Conservation (phyloP, 441 rosid genomes). For the Erysimum cheiri region DNA sequence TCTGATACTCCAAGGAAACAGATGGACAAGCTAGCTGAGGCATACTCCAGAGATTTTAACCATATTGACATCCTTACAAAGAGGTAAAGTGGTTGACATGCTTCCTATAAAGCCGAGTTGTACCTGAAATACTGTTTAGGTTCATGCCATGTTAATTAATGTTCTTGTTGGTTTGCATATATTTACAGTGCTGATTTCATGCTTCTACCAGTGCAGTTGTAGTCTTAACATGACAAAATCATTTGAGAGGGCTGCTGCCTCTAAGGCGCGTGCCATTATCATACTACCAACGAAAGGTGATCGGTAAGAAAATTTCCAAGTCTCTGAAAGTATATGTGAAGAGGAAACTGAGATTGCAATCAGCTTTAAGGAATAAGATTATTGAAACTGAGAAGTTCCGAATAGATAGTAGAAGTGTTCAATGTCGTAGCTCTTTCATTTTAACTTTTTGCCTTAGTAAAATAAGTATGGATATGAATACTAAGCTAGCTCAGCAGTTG, state of each 20-base stretch:
- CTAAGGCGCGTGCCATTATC: conserved; percentile 87
- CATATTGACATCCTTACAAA: conserved; percentile 92
- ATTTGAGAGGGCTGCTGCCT: conserved; percentile 91
- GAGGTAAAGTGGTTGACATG: conserved; percentile 55
- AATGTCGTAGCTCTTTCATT: background rate
- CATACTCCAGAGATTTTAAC: conserved; percentile 72
- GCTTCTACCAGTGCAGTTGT: conserved; percentile 73
- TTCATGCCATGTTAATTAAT: conserved; percentile 8
- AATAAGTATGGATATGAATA: background rate
- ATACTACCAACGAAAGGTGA: conserved; percentile 88
- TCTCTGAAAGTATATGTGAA: conserved; percentile 21
- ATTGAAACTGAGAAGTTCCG: conserved; percentile 9
- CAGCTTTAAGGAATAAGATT: background rate
- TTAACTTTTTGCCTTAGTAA: background rate
- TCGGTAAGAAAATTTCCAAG: conserved; percentile 52
- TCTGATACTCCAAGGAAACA: conserved; percentile 97
- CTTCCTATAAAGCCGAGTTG: conserved; percentile 5
- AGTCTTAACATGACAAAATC: conserved; percentile 92
- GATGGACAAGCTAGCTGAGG: conserved; percentile 86
- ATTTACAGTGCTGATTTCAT: conserved; percentile 35
- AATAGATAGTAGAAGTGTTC: background rate
- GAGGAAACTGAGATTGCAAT: background rate
- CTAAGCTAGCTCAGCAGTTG: conserved; percentile 3
- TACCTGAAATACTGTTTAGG: conserved; percentile 5
- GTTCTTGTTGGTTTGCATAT: background rate